Conservation (phyloP, 495 filamentous ascomycete genomes). For the Aspergillus sparsus region DNA sequence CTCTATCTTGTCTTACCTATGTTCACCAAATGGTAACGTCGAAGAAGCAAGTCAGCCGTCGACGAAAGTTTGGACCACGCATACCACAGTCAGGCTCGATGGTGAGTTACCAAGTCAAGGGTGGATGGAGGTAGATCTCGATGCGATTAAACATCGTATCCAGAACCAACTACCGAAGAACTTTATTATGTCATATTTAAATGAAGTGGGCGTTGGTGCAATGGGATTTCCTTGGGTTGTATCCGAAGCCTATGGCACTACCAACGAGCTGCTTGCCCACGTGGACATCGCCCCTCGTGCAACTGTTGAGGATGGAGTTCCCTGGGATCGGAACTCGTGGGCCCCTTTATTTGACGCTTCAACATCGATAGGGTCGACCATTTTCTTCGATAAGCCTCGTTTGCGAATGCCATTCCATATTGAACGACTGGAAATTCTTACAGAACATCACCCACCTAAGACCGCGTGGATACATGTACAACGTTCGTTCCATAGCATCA, state of each 20-base stretch:
- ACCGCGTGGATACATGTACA: too few relatives aligned
- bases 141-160: conserved; percentile 20
- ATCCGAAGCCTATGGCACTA: conserved; percentile 39
- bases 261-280: conserved; percentile 44
- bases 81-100: too few relatives aligned
- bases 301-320: conserved; percentile 20
- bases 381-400: conserved; percentile 42
- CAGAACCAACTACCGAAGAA: conserved; percentile 19
- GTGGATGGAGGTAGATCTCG: conserved; percentile 27
- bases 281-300: too few relatives aligned
- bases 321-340: conserved; percentile 43
- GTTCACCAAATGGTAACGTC: too few relatives aligned
- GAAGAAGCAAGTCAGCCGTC: conserved; percentile 9
- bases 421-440: too few relatives aligned
- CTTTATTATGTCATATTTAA: conserved; percentile 45
- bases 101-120: too few relatives aligned
- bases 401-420: conserved; percentile 48
- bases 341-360: conserved; percentile 48
- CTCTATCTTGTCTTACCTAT: conserved; percentile 35
- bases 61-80: conserved; percentile 39
- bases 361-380: conserved; percentile 47
- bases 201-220: conserved; percentile 39
- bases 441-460: too few relatives aligned
- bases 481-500: too few relatives aligned
- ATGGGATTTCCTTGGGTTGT: conserved; percentile 52